These are phyloP conservation scores for Pseudogymnoascus sp. DNA, from an alignment of 2,329 filamentous ascomycete species.

Conservation along the genomic window DNA sequence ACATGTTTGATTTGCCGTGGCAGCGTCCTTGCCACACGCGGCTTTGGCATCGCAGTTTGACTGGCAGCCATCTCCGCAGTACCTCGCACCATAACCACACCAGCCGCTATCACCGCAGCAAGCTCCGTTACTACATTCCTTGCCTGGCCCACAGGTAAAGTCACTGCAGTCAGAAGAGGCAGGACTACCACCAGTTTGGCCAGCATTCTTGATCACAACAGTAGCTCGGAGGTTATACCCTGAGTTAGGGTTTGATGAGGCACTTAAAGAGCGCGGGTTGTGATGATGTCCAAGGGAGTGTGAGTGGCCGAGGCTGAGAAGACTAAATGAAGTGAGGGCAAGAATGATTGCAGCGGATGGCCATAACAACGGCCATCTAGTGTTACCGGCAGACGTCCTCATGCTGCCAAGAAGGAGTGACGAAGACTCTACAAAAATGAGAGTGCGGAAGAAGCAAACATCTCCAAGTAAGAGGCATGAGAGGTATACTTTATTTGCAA, in stretches of 20 bases:
- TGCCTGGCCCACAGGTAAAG: conserved; percentile 16
- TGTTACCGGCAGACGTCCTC: neutral
- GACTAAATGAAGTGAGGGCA: neutral
- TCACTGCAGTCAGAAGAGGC: neutral
- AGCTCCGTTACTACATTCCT: conserved; percentile 21
- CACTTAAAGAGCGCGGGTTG: neutral
- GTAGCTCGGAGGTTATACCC: neutral
- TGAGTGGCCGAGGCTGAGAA: neutral
- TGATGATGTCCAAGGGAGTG: neutral
- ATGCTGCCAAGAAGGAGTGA: neutral
- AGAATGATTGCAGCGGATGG: neutral
- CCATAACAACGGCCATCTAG: neutral
- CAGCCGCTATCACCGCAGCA: conserved; percentile 21
- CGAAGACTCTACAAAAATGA: neutral
- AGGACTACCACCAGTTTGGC: neutral
- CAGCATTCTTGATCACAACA: neutral
- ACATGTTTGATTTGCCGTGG: conserved; percentile 10
- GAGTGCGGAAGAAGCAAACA: neutral
- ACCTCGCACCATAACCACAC: conserved; percentile 19
- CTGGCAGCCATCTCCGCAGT: conserved; percentile 22
- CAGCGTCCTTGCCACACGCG: conserved; percentile 15
- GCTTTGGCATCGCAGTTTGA: conserved; percentile 18
- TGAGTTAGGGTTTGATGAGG: neutral
- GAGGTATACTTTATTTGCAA: no score
- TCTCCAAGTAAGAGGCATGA: no score